phyloP scores from a whole-genome alignment of 306 rosid genomes.

The Prosopis cineraria region DNA sequence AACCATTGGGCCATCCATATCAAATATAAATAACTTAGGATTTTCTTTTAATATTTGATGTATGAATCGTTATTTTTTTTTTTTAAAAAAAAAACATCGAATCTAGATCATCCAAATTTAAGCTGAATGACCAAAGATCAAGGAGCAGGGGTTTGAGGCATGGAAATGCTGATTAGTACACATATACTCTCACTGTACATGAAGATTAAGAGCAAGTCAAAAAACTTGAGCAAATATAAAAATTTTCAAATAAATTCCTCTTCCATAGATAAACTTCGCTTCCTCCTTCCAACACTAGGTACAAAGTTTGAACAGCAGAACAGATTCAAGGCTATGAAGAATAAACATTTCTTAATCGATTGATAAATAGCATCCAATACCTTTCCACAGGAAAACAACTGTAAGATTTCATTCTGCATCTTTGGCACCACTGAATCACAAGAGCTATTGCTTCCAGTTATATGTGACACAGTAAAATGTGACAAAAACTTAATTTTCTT shows the following conservation, averaged over 20 bases:
- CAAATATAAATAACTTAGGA: neutral
- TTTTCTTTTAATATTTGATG: neutral
- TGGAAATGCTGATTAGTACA: neutral
- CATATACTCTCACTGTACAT: neutral
- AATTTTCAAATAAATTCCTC: neutral
- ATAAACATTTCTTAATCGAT: neutral
- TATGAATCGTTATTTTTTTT: no score
- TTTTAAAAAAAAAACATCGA: no score
- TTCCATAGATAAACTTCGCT: neutral
- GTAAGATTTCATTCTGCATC: slow-evolving; percentile 57
- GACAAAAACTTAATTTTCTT: slow-evolving; percentile 51
- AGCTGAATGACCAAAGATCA: neutral
- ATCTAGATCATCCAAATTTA: neutral
- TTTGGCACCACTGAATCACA: slow-evolving; percentile 52
- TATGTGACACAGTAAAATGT: slow-evolving; percentile 63
- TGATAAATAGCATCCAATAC: slow-evolving; percentile 34
- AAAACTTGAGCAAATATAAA: neutral
- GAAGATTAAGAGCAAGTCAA: neutral
- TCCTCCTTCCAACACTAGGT: slow-evolving; percentile 7
- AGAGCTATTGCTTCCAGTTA: slow-evolving; percentile 63
- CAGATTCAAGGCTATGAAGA: slow-evolving; percentile 13
- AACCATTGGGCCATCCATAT: neutral
- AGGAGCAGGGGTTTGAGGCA: neutral
- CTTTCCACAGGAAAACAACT: slow-evolving; percentile 61
- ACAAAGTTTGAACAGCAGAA: slow-evolving; percentile 27